Evolutionary conservation across 1,139 yeast genomes (phyloP), one percentile per base, ranked within the genome.

Genomic region (Magnusiomyces magnusii): DNA sequence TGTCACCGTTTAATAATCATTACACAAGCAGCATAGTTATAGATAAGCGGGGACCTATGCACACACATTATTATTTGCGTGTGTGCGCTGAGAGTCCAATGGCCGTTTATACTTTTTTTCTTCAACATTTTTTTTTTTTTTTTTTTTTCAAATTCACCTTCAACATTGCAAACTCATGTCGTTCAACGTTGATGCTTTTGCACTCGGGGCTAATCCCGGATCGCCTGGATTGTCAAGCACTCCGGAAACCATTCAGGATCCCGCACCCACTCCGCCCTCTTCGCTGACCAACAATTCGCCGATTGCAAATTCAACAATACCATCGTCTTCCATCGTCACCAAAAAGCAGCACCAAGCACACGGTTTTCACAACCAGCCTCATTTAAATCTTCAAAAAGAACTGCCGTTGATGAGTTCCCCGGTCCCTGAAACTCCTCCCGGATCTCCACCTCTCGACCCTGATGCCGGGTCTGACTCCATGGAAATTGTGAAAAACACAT

Each of bases 341-440:
- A 49, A 50, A 21, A 15, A 25, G 21, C 31, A 25, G 52, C 34
- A 24, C 36, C 31, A 15, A 19, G 17, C 50, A 47, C 25, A 21
- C n/a, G n/a, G n/a, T 21, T 5, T 21, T 47, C 50, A 25, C 52
- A 13, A 7, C 15, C n/a, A 15, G 31, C 39, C 19, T 51, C 54
- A 31, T 47, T 31, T 25, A 31, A 21, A 3, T 23, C 51, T 47
- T 21, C 23, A 47, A 23, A 27, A 47, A n/a, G 7, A 21, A 17
- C 51, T 5, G 51, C 51, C 21, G 51, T 27, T n/a, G n/a, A 3
- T 39, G 17, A 34, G 59, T 13, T 57, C 60, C 13, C 63, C 63
- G 9, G 58, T 50, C 7, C 62, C 63, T 21, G 58, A 60, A 5
- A 61, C 63, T 15, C 63, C 63, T 10, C 63, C 63, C 3, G 63